A percentile compares a stretch with the other conserved stretches of the same genome.
Evolutionary conservation across 2,329 filamentous ascomycete species (phyloP).

Genomic region (Sporothrix brasiliensis): DNA sequence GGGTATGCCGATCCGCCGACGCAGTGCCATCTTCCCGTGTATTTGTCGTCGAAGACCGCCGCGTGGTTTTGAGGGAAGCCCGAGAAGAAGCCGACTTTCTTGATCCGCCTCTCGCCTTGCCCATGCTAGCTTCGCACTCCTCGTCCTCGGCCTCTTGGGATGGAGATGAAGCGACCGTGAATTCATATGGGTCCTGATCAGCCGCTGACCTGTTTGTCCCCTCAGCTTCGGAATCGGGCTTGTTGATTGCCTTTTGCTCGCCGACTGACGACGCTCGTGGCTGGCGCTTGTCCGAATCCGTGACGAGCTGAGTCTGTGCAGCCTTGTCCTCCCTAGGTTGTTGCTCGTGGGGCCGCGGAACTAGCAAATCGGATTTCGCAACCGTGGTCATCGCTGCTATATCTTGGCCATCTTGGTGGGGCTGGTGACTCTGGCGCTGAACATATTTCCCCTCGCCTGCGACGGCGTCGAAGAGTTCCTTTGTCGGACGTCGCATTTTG

Average conservation of each 20-base stretch:
- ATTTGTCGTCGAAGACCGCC: slow-evolving; percentile 28
- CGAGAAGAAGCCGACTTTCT: neutral
- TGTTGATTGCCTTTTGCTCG: neutral
- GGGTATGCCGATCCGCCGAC: slow-evolving; percentile 35
- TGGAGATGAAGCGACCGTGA: slow-evolving; percentile 52
- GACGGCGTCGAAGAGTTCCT: slow-evolving; percentile 75
- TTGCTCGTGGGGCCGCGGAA: neutral
- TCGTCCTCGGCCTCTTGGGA: slow-evolving; percentile 24
- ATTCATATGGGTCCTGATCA: slow-evolving; percentile 58
- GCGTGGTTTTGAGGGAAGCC: slow-evolving; percentile 23
- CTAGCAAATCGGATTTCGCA: neutral
- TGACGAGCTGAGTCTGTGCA: slow-evolving; percentile 33
- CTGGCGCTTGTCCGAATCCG: slow-evolving; percentile 39
- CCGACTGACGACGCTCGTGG: neutral
- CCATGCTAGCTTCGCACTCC: slow-evolving; percentile 12
- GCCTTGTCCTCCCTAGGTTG: neutral
- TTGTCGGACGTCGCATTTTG: slow-evolving; percentile 82
- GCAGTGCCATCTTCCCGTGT: slow-evolving; percentile 18
- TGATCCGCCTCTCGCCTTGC: neutral
- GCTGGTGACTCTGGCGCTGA: slow-evolving; percentile 38
- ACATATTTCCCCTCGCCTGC: slow-evolving; percentile 61
- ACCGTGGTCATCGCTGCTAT: neutral
- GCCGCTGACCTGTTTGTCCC: neutral
- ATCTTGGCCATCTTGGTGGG: slow-evolving; percentile 11
- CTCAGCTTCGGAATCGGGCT: neutral